phyloP scores from a whole-genome alignment of 345 rosid species.

The Populus alba region DNA sequence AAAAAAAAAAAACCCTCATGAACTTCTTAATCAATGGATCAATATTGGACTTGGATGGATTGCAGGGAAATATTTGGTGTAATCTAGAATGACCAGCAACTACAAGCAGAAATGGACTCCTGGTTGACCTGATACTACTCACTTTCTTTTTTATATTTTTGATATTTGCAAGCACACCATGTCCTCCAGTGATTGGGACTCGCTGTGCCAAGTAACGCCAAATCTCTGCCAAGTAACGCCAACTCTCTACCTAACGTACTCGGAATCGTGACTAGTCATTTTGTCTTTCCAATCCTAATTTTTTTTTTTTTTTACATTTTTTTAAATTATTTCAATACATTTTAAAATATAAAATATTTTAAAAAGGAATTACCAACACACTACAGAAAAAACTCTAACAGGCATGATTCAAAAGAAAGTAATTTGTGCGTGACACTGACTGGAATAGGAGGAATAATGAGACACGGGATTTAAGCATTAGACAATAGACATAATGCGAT shows the following conservation, averaged over 20 bases:
- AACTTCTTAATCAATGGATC: neutral
- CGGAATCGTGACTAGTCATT: neutral
- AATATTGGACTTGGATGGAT: neutral
- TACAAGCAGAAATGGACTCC: neutral
- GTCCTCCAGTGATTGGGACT: neutral
- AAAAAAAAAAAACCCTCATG: too few relatives aligned
- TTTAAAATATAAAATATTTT: too few relatives aligned
- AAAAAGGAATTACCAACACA: too few relatives aligned
- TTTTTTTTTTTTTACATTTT: too few relatives aligned
- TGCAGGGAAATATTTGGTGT: neutral
- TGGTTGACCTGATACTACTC: neutral
- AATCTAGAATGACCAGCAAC: neutral
- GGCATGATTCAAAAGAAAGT: neutral
- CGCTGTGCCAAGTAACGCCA: neutral
- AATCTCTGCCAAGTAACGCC: neutral
- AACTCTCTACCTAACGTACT: neutral
- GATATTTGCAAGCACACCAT: neutral
- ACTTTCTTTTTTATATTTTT: too few relatives aligned
- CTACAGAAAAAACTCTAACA: too few relatives aligned
- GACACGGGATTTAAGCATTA: neutral
- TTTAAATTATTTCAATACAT: too few relatives aligned
- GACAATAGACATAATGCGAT: neutral
- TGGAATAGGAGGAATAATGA: neutral
- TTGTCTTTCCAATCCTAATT: neutral
- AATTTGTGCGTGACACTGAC: neutral